Conservation (phyloP, 352 stramenopile genomes). For the Phytophthora agathidicida region DNA sequence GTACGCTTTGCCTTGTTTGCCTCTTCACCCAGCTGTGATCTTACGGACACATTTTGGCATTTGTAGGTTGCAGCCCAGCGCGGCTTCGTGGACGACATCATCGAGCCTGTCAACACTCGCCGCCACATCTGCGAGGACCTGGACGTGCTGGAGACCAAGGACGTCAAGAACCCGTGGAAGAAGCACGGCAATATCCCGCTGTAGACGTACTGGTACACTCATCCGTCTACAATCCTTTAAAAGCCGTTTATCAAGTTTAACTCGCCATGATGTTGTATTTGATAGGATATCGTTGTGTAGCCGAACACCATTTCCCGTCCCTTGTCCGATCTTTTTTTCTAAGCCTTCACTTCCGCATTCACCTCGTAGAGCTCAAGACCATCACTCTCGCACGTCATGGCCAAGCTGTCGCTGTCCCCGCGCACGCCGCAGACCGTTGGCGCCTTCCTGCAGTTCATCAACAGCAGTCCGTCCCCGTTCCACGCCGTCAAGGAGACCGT, state of each 20-base stretch:
- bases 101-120: slow-evolving; percentile 95
- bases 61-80: slow-evolving; percentile 91
- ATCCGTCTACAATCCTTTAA: slow-evolving; percentile 17
- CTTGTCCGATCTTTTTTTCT: slow-evolving; percentile 28
- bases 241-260: not conserved
- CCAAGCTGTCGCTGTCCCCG: slow-evolving; percentile 55
- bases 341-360: slow-evolving; percentile 24
- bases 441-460: slow-evolving; percentile 93
- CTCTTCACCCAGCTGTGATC: slow-evolving; percentile 2
- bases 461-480: slow-evolving; percentile 94
- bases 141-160: slow-evolving; percentile 94
- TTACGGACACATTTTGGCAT: too few relatives aligned
- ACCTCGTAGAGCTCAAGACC: slow-evolving; percentile 26
- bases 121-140: slow-evolving; percentile 96
- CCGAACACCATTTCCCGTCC: too few relatives aligned
- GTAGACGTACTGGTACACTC: slow-evolving; percentile 51
- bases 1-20: slow-evolving; percentile 35
- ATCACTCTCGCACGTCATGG: slow-evolving; percentile 35
- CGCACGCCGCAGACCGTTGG: slow-evolving; percentile 70
- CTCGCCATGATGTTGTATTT: too few relatives aligned
- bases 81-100: slow-evolving; percentile 98
- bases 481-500: slow-evolving; percentile 92
- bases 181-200: slow-evolving; percentile 99
- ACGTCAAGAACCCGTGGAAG: slow-evolving; percentile 91
- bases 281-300: too few relatives aligned